phyloP scores from a whole-genome alignment of 2,329 filamentous ascomycete species.

The Colletotrichum viniferum region DNA sequence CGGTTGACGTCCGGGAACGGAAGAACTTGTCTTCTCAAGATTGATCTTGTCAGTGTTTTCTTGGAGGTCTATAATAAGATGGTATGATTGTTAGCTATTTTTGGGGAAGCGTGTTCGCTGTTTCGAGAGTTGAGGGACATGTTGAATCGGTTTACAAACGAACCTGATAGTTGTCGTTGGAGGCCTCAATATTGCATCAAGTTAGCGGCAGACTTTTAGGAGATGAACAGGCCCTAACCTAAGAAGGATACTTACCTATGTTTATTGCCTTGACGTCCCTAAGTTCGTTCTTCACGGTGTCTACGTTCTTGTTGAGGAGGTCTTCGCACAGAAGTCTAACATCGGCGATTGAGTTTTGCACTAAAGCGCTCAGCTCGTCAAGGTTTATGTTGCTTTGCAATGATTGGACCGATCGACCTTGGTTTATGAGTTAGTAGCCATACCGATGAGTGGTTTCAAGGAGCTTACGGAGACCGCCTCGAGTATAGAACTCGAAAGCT shows the following conservation, averaged over 20 bases:
- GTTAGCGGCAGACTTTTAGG: background rate
- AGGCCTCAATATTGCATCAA: background rate
- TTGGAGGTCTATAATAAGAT: background rate
- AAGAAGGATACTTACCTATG: background rate
- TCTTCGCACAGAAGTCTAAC: background rate
- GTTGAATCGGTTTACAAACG: background rate
- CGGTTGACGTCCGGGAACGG: background rate
- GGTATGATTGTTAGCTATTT: background rate
- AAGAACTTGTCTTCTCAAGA: background rate
- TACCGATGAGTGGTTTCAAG: background rate
- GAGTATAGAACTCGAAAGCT: background rate
- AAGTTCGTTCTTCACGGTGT: too few relatives aligned
- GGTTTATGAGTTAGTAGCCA: background rate
- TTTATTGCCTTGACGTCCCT: background rate
- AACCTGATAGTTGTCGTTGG: background rate
- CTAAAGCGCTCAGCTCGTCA: background rate
- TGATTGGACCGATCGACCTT: background rate
- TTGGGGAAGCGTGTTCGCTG: background rate
- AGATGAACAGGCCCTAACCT: background rate
- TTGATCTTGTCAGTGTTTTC: background rate
- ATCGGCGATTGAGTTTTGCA: background rate
- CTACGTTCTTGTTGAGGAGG: background rate
- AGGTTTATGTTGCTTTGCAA: background rate
- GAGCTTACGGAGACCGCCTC: background rate
- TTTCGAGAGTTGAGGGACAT: background rate